These are phyloP conservation scores for Kappamyces sp. DNA, from an alignment of 192 early-diverging fungal genomes.

Conservation along the genomic window DNA sequence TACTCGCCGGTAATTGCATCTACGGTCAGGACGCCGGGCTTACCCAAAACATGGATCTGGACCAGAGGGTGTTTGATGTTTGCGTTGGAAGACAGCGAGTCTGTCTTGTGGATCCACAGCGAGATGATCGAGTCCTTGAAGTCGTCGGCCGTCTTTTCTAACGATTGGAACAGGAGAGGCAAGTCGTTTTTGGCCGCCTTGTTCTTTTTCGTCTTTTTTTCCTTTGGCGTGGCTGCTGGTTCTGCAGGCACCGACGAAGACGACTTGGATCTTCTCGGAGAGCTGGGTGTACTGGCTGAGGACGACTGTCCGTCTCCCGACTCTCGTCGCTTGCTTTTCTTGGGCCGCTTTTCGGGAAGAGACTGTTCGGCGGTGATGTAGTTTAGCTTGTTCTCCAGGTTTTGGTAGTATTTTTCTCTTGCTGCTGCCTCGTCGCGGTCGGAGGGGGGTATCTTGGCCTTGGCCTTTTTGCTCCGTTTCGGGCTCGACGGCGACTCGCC, in stretches of 20 bases:
- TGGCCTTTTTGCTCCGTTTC: no score
- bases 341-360: no score
- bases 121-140: conserved; percentile 16
- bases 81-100: conserved; percentile 29
- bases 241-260: no score
- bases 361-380: no score
- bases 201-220: not conserved
- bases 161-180: conserved; percentile 1
- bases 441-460: no score
- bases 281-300: no score
- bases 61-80: conserved; percentile 30
- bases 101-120: conserved; percentile 16
- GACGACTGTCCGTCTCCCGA: no score
- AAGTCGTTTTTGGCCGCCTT: not conserved
- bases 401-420: no score
- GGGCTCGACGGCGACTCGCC: no score
- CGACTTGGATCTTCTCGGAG: not conserved
- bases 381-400: no score
- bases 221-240: not conserved
- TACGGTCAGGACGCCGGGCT: conserved; percentile 7
- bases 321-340: no score
- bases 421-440: no score
- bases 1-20: conserved; percentile 23
- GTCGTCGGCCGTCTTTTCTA: conserved; percentile 7
- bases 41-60: conserved; percentile 33